These are phyloP conservation scores for Trichothecium roseum DNA, from an alignment of 2,329 filamentous ascomycete genomes.

Conservation along the genomic window DNA sequence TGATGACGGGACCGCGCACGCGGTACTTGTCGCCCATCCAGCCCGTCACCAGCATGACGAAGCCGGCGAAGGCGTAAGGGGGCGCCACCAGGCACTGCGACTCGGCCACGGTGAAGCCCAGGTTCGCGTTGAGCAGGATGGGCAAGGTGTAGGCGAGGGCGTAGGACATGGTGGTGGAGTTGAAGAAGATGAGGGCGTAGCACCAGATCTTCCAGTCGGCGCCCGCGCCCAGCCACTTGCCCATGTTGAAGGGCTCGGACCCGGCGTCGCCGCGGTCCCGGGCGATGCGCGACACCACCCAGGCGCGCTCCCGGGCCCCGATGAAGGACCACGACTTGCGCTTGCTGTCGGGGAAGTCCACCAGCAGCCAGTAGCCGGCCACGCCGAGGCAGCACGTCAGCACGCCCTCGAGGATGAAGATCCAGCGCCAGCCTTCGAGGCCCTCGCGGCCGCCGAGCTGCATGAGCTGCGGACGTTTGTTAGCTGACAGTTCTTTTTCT, in stretches of 20 bases:
- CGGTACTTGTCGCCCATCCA: slow-evolving; percentile 58
- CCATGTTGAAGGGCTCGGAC: slow-evolving; percentile 39
- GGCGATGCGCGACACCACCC: slow-evolving; percentile 43
- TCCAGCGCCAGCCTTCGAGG: slow-evolving; percentile 56
- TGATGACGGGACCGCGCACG: slow-evolving; percentile 54
- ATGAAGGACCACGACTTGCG: slow-evolving; percentile 43
- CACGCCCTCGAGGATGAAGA: slow-evolving; percentile 46
- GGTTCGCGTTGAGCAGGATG: slow-evolving; percentile 53
- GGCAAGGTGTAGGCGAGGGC: slow-evolving; percentile 72
- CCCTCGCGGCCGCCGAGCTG: slow-evolving; percentile 47
- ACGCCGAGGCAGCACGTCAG: slow-evolving; percentile 44
- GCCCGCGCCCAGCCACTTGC: slow-evolving; percentile 34
- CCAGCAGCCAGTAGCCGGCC: slow-evolving; percentile 44
- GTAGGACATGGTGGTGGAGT: slow-evolving; percentile 62
- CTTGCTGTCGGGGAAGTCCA: slow-evolving; percentile 53
- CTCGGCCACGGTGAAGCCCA: slow-evolving; percentile 53
- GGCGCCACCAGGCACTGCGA: slow-evolving; percentile 65
- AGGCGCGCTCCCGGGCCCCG: slow-evolving; percentile 35
- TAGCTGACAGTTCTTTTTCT: background rate
- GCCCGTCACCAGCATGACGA: slow-evolving; percentile 49
- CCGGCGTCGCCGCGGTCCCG: slow-evolving; percentile 47
- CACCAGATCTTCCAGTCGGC: slow-evolving; percentile 50
- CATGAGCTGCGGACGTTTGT: slow-evolving; percentile 34
- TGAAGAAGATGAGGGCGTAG: slow-evolving; percentile 51
- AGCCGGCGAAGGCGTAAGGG: slow-evolving; percentile 54